A percentile compares a stretch with the other conserved stretches of the same genome.
These are phyloP conservation scores for Limonium bicolor DNA, from an alignment of 148 eudicot genomes.

Conservation along the genomic window DNA sequence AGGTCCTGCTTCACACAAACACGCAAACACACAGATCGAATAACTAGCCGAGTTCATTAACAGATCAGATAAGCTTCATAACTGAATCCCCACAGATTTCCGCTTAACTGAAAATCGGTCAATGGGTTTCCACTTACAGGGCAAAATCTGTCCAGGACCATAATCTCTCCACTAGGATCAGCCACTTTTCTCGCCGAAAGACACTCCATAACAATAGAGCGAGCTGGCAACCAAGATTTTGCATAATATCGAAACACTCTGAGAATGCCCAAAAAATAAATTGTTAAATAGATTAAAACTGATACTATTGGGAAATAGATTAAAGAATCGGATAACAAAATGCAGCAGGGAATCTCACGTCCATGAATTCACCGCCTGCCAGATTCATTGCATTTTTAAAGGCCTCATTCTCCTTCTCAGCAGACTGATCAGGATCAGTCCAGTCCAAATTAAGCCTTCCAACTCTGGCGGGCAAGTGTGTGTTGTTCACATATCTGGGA, in stretches of 20 bases:
- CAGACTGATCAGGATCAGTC: conserved; percentile 84
- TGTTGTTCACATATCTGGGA: conserved; percentile 70
- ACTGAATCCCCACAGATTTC: no score
- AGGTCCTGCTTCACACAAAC: no score
- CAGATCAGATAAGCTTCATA: no score
- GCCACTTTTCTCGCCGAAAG: conserved; percentile 36
- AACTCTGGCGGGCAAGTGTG: conserved; percentile 76
- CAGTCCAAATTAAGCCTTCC: conserved; percentile 79
- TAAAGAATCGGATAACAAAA: background rate
- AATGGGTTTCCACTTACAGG: conserved; percentile 48
- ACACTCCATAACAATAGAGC: conserved; percentile 36
- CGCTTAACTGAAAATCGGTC: no score
- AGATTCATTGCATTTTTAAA: conserved; percentile 65
- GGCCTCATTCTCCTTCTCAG: conserved; percentile 73
- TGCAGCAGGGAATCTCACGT: conserved; percentile 34
- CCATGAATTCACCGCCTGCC: conserved; percentile 77
- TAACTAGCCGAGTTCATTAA: no score
- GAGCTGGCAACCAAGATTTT: conserved; percentile 57
- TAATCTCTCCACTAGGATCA: conserved; percentile 48
- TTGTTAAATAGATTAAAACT: background rate
- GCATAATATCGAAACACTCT: conserved; percentile 36
- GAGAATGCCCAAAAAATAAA: conserved; percentile 1
- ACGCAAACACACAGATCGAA: no score
- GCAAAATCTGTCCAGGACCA: conserved; percentile 35
- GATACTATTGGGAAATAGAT: background rate